phyloP scores from a whole-genome alignment of 148 eudicot species.

The Vaccinium vitisidaea region DNA sequence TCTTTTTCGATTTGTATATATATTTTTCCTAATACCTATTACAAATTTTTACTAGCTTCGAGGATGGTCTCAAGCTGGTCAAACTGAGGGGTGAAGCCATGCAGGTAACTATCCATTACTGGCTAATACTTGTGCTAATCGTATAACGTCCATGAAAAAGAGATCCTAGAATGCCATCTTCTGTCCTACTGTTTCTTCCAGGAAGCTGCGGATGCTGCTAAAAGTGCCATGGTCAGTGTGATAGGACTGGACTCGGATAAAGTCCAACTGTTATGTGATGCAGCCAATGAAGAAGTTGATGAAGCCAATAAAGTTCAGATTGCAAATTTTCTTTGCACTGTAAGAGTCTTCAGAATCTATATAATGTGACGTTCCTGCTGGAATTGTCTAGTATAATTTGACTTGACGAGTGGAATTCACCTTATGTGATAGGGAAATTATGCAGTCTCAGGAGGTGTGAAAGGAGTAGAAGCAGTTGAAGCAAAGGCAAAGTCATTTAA shows the following conservation, averaged over 20 bases:
- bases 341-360: constrained; percentile 21
- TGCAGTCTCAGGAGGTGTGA: constrained; percentile 93
- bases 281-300: constrained; percentile 86
- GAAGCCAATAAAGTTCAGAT: constrained; percentile 77
- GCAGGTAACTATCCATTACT: constrained; percentile 49
- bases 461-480: constrained; percentile 93
- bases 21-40: background rate
- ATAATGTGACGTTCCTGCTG: background rate
- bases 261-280: constrained; percentile 81
- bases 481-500: constrained; percentile 95
- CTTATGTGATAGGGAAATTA: constrained; percentile 67
- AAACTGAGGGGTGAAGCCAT: constrained; percentile 92
- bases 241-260: constrained; percentile 84
- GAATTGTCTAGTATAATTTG: background rate
- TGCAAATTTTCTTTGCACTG: constrained; percentile 82
- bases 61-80: constrained; percentile 95
- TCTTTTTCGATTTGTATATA: background rate
- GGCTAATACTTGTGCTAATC: background rate
- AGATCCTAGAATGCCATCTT: background rate
- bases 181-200: constrained; percentile 19
- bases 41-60: constrained; percentile 53
- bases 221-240: constrained; percentile 84
- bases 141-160: background rate
- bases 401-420: background rate
- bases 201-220: constrained; percentile 89